phyloP scores from a whole-genome alignment of 495 filamentous ascomycete genomes.

The Tuber magnatum region DNA sequence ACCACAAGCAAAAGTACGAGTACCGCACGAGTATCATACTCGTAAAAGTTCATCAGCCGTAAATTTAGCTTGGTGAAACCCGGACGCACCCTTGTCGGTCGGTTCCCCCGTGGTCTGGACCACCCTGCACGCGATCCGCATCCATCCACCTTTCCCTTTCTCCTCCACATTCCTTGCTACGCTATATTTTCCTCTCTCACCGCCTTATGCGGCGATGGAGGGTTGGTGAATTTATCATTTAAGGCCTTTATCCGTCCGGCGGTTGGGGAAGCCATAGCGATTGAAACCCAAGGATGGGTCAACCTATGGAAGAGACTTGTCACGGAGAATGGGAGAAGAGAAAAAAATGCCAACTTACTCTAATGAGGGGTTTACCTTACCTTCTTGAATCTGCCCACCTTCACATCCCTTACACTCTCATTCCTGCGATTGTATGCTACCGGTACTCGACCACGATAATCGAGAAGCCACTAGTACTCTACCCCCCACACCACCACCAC shows the following conservation, averaged over 20 bases:
- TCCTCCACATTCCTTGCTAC: neutral
- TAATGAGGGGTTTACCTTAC: constrained; percentile 2
- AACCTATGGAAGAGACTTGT: neutral
- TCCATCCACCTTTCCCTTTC: neutral
- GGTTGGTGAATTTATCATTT: neutral
- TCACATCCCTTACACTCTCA: neutral
- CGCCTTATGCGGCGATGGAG: neutral
- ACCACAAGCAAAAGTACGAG: neutral
- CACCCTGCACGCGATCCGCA: neutral
- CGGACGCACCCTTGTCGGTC: neutral
- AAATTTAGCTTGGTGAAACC: neutral
- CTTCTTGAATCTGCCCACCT: neutral
- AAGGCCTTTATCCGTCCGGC: neutral
- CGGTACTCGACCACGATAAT: neutral
- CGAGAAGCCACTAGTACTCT: neutral
- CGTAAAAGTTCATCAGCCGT: neutral
- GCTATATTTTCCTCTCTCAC: neutral
- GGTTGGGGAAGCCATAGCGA: neutral
- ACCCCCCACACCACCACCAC: neutral
- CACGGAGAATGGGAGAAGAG: neutral
- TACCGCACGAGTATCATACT: neutral
- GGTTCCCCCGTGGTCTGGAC: constrained; percentile 1
- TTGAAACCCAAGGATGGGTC: neutral
- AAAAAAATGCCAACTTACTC: neutral
- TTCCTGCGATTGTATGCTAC: neutral